phyloP scores from a whole-genome alignment of 108 stramenopile genomes.

The Skeletonema menzelii region DNA sequence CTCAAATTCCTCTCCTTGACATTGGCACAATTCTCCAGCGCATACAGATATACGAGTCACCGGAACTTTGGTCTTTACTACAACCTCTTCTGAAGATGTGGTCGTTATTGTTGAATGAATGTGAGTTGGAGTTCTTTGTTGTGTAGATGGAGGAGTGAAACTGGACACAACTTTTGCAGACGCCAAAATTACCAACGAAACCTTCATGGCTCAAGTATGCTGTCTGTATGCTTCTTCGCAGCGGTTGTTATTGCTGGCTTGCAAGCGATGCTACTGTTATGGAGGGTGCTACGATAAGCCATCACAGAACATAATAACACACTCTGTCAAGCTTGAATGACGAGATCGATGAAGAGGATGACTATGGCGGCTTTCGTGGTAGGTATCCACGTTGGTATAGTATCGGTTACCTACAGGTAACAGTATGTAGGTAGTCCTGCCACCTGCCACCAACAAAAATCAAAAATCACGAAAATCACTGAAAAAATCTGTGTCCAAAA shows the following conservation, averaged over 20 bases:
- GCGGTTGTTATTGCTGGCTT: too few relatives aligned
- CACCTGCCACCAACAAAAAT: too few relatives aligned
- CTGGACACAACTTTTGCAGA: background rate
- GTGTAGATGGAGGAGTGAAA: background rate
- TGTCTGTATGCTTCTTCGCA: background rate
- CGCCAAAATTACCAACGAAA: background rate
- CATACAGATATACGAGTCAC: slow-evolving; percentile 47
- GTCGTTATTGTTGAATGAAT: slow-evolving; percentile 4
- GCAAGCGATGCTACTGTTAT: too few relatives aligned
- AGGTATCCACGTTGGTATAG: too few relatives aligned
- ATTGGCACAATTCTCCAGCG: slow-evolving; percentile 55
- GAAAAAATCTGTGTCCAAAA: background rate
- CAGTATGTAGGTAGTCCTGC: too few relatives aligned
- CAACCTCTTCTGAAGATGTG: slow-evolving; percentile 3
- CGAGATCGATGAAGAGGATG: too few relatives aligned
- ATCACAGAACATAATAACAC: too few relatives aligned
- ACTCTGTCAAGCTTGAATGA: too few relatives aligned
- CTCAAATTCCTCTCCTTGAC: slow-evolving; percentile 53
- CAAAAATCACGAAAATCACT: too few relatives aligned
- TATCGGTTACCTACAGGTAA: too few relatives aligned
- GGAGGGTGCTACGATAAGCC: too few relatives aligned
- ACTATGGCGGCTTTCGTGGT: too few relatives aligned
- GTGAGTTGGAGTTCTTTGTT: slow-evolving; percentile 2
- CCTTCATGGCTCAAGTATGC: background rate
- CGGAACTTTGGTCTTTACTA: slow-evolving; percentile 24